Evolutionary conservation across 2,329 filamentous ascomycete species (phyloP).

Genomic region (Pochonia chlamydosporia): DNA sequence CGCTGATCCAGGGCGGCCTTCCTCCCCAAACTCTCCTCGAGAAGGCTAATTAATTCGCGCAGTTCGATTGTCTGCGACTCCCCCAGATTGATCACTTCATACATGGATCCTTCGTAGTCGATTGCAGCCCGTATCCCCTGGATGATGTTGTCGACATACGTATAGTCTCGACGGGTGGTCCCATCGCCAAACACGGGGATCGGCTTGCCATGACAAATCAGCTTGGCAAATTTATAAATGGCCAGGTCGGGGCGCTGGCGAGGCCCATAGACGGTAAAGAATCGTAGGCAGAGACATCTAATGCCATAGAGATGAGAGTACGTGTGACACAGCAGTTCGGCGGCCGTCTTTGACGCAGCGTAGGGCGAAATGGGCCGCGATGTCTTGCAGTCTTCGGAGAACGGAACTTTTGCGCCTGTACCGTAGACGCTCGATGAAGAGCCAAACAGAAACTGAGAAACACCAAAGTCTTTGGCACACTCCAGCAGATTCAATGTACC

Average conservation of each 20-base stretch:
- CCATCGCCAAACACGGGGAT: slow-evolving; percentile 19
- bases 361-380: slow-evolving; percentile 18
- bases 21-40: slow-evolving; percentile 15
- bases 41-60: slow-evolving; percentile 12
- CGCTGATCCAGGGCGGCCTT: slow-evolving; percentile 14
- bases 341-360: slow-evolving; percentile 13
- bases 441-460: slow-evolving; percentile 17
- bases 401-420: slow-evolving; percentile 14
- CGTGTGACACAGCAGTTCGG: slow-evolving; percentile 17
- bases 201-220: slow-evolving; percentile 16
- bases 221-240: slow-evolving; percentile 19
- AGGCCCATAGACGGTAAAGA: slow-evolving; percentile 20
- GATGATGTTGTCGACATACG: slow-evolving; percentile 18
- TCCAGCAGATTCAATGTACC: slow-evolving; percentile 18
- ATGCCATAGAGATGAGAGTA: slow-evolving; percentile 18
- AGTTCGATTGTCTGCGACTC: slow-evolving; percentile 17
- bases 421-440: slow-evolving; percentile 20
- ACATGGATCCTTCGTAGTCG: slow-evolving; percentile 12
- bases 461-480: slow-evolving; percentile 16
- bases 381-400: slow-evolving; percentile 13
- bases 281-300: slow-evolving; percentile 17
- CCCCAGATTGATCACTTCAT: slow-evolving; percentile 19
- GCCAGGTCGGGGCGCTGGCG: slow-evolving; percentile 19
- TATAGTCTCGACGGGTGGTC: slow-evolving; percentile 18
- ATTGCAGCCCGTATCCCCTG: slow-evolving; percentile 16